A percentile compares a stretch with the other conserved stretches of the same genome.
Evolutionary conservation across 306 rosid species (phyloP).

Genomic region (Lablab purpureus): DNA sequence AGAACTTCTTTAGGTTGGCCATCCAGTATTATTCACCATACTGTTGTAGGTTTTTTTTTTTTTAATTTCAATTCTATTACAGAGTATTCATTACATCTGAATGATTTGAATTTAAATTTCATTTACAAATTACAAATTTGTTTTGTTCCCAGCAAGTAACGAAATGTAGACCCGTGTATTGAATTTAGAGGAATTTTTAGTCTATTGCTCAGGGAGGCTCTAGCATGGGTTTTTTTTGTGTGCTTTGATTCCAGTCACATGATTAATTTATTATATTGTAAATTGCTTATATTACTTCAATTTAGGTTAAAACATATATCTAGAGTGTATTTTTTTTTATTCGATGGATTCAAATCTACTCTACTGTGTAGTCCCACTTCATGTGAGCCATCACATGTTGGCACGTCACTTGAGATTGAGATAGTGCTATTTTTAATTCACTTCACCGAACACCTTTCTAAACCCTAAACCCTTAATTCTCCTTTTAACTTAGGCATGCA

Average conservation of each 20-base stretch:
- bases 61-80: conserved; percentile 38
- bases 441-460: too few species aligned
- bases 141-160: neutral
- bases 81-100: conserved; percentile 38
- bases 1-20: conserved; percentile 66
- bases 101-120: conserved; percentile 27
- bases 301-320: neutral
- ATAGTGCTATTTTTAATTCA: too few species aligned
- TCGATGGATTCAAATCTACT: too few species aligned
- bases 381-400: too few species aligned
- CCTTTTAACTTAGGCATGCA: too few species aligned
- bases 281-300: neutral
- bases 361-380: too few species aligned
- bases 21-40: neutral
- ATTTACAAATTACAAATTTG: conserved; percentile 26
- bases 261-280: too few species aligned
- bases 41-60: conserved; percentile 14
- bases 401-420: too few species aligned
- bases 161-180: neutral
- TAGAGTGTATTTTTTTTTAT: neutral
- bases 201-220: neutral
- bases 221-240: neutral
- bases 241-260: neutral
- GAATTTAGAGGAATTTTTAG: neutral
- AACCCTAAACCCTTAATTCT: too few species aligned